Base-by-base conservation (phyloP, 495 filamentous ascomycete species). In the Xylaria acuta region DNA sequence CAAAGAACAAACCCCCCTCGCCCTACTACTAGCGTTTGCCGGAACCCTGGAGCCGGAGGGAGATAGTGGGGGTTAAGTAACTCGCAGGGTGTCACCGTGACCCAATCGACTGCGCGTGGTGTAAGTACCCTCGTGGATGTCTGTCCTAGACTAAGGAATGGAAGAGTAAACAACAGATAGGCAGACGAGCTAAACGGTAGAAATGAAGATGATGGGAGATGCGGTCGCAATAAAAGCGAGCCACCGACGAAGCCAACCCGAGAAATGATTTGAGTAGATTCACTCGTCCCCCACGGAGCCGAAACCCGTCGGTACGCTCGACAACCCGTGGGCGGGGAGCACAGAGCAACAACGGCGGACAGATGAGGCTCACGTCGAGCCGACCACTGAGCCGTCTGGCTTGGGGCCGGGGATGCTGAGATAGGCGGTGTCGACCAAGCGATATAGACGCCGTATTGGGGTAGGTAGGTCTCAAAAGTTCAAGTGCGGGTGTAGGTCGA, bases 201-300 rank as follows among this genome's bases (percentile, higher is more conserved):
- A n/a, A 22, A 25, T 45, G 20, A 53, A 59, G 14, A 69, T 5
- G 11, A 36, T 38, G 56, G 56, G 53, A 45, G 56, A 40, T 20
- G 1, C n/a, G 36, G 22, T 41, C 12, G 34, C n/a, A 38, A 62
- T 41, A 36, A 56, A 56, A 69, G 49, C 40, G 5, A 60, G 22
- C 49, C 8, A 40, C 43, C 58, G 63, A 47, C 47, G 65, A 56
- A 56, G 20, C 34, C 34, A 62, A 56, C 62, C 56, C 22, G 41
- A 49, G 30, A 41, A 69, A 47, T 20, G n/a, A 58, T 59, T 40
- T 69, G 66, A 69, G 66, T 53, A 43, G 53, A 25, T 69, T 62
- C 40, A 32, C 16, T 30, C 34, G 20, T 36, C 30, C 43, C 41
- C 58, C 67, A 47, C 67, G 40, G 68, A 51, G 59, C 58, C 68